Base-by-base conservation (phyloP, 805 yeast genomes). In the Saturnispora galanensis region DNA sequence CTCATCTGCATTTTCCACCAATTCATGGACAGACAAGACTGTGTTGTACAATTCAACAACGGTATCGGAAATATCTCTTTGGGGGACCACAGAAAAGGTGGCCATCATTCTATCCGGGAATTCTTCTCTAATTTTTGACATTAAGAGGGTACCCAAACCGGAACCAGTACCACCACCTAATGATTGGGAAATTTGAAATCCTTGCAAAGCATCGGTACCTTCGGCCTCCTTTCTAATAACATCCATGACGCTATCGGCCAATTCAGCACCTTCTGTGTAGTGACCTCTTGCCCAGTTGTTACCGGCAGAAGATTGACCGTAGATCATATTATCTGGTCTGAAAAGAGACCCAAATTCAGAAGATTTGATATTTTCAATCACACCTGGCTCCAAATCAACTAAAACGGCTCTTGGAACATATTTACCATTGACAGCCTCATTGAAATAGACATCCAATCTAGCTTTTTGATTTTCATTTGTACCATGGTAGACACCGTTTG, bases 261-360 rank as follows among this genome's bases (percentile, higher is more conserved):
- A 73, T 70, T 88, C 96, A 4, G 96, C 95, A 56, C 96, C 96
- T 66, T 88, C 96, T 33, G 96, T 88, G 71, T 88, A 88, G 68
- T 84, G 93, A 60, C 96, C 96, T 65, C 87, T 88, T 45, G 96
- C 96, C 96, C 96, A 88, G 56, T 85, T 94, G 60, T 88, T 88
- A 57, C 96, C 96, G 1, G 96, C 96, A 26, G 95, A 84, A 28
- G 89, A 77, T 65, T 86, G 94, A 40, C 96, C 96, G 59, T 78
- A 84, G 51, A 88, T 83, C 57, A 77, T 80, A 69, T 87, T 87
- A 63, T 88, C 96, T 29, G 96, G 96, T 67, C 96, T 83, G 67
- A 86, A 88, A 53, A 88, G 69, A 60, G 81, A 77, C 51, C 96
- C 96, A 57, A 81, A 81, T n/a, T 73, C 68, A 4, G 95, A 85